phyloP scores from a whole-genome alignment of 805 yeast genomes.

The Schwanniomyces yamadae region DNA sequence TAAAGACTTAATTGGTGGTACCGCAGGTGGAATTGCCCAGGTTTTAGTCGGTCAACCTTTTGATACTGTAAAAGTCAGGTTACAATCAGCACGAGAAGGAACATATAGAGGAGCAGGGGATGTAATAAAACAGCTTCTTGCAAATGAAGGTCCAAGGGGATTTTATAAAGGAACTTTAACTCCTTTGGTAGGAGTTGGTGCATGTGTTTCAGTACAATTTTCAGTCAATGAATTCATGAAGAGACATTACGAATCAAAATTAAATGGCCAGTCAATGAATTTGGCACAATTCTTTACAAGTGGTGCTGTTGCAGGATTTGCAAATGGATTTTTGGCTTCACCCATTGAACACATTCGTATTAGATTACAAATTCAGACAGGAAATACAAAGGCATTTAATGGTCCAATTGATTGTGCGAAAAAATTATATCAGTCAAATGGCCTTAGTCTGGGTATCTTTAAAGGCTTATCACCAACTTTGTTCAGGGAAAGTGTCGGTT shows the following conservation, averaged over 20 bases:
- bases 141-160: constrained; percentile 41
- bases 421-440: constrained; percentile 54
- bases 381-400: constrained; percentile 45
- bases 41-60: constrained; percentile 96
- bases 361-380: constrained; percentile 85
- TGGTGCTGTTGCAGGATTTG: constrained; percentile 91
- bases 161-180: constrained; percentile 48
- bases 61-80: constrained; percentile 89
- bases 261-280: constrained; percentile 46
- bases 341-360: constrained; percentile 97
- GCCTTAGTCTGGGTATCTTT: constrained; percentile 58
- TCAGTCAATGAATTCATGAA: constrained; percentile 95
- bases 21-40: constrained; percentile 94
- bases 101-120: constrained; percentile 71
- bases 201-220: constrained; percentile 94
- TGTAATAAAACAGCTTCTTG: constrained; percentile 67
- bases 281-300: constrained; percentile 71
- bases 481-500: constrained; percentile 80
- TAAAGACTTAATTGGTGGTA: constrained; percentile 87
- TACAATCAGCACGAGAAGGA: constrained; percentile 84
- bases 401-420: constrained; percentile 77
- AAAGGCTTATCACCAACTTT: constrained; percentile 84
- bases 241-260: constrained; percentile 57
- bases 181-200: constrained; percentile 67
- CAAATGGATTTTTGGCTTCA: constrained; percentile 83